phyloP scores from a whole-genome alignment of 225 moss, liverwort and hornwort genomes.

The Physcomitrium patens region DNA sequence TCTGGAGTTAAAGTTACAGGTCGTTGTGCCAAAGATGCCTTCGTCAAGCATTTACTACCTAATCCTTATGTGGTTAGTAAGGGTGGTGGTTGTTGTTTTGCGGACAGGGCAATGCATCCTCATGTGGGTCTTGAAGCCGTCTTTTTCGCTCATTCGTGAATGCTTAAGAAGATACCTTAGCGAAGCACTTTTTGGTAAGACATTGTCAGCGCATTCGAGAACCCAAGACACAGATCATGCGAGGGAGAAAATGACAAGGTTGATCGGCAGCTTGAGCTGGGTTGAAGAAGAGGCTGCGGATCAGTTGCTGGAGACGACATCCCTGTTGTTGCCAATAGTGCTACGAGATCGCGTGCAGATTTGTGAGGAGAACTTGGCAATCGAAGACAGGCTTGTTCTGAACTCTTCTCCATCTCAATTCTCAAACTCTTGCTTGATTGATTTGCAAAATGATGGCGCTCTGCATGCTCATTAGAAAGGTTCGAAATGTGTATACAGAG shows the following conservation, averaged over 20 bases:
- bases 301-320: constrained; percentile 16
- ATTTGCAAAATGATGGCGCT: background rate
- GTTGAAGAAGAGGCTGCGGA: constrained; percentile 16
- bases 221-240: constrained; percentile 8
- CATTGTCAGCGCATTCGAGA: constrained; percentile 27
- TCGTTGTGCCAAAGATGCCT: constrained; percentile 39
- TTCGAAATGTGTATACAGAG: too few relatives aligned
- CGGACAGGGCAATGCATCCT: constrained; percentile 47
- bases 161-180: constrained; percentile 41
- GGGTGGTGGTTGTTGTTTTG: constrained; percentile 43
- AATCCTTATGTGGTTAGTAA: constrained; percentile 49
- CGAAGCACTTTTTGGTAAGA: constrained; percentile 39
- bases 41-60: constrained; percentile 45
- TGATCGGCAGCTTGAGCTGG: constrained; percentile 19
- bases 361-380: constrained; percentile 47
- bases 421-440: background rate
- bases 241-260: constrained; percentile 16
- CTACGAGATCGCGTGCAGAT: constrained; percentile 48
- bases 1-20: constrained; percentile 42
- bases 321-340: constrained; percentile 55
- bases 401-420: background rate
- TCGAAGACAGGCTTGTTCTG: constrained; percentile 42
- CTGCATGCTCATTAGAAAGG: background rate
- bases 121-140: constrained; percentile 47
- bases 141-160: constrained; percentile 47